Evolutionary conservation across 2,329 filamentous ascomycete species (phyloP), one percentile per base, ranked within the genome.

Genomic region (Thelonectria blattea): DNA sequence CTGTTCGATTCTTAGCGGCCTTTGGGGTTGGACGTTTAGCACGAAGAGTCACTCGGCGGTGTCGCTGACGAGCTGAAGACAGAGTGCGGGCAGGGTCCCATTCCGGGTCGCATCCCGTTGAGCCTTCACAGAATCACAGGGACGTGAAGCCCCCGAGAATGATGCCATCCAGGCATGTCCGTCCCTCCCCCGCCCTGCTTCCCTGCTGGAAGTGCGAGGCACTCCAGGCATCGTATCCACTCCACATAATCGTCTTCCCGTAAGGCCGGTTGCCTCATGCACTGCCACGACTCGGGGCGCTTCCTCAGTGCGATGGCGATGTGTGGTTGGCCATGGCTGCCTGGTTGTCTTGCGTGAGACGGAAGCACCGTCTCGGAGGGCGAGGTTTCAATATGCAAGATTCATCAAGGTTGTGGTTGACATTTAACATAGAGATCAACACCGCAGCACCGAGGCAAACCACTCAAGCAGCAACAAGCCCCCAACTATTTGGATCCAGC

Each of bases 191-290:
- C 18, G 14, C 15, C 42, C 24, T 45, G n/a, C 9, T 30, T 30
- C 27, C 27, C 27, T 30, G 27, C 56, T 37, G 34, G n/a, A 37
- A 37, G 34, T 37, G 34, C 10, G 41, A 27, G 18, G 57, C 24
- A 34, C 51, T 27, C 51, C 41, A 45, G 54, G 45, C 45, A 56
- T 52, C 42, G 61, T 57, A 63, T 52, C 54, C 52, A 52, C 48
- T 52, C 43, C 57, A 37, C 45, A 12, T 45, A 24, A 20, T 20
- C 18, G 42, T 52, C 60, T 62, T n/a, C 56, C 54, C 52, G 56
- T 58, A 53, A 59, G 37, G 34, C 48, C 61, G 66, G 68, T 65
- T 71, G 68, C 67, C 65, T 69, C 64, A 71, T 72, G 69, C 71
- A 72, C 67, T 72, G 71, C 71, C 71, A 72, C 71, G 70, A 50